Evolutionary conservation across 2,329 filamentous ascomycete genomes (phyloP), one percentile per base, ranked within the genome.

Genomic region (Thelonectria discophora): DNA sequence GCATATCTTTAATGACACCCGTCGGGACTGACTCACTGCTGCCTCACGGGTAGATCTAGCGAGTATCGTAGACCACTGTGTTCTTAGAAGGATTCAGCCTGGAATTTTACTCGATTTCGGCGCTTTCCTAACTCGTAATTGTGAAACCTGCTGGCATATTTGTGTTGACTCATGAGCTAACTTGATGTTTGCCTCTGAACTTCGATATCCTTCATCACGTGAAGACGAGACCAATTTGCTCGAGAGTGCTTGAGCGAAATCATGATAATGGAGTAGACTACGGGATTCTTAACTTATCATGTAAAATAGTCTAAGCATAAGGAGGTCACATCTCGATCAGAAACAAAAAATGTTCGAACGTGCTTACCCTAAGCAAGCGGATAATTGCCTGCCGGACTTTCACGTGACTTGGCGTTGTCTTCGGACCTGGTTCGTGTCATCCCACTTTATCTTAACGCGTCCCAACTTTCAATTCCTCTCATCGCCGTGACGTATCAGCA

Each of bases 351-450:
- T 37, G 11, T 6, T 42, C 2, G 21, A 21, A 37, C 5, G 12
- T 12, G 37, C 17, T 6, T 53, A 43, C 37, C n/a, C 20, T 42
- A 11, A 21, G 39, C 17, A 12, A 7, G 11, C 20, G 10, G 18
- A 30, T 30, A 9, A 40, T 9, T 18, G 15, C 20, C 17, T 53
- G 3, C 24, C 3, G 11, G 34, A 13, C 4, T 3, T 1, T 21
- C 63, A 65, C 60, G 60, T 65, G 63, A 62, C n/a, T 20, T 55
- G 57, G 63, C 60, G 63, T 64, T 42, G 68, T 69, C 12, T 27
- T n/a, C 15, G 34, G 21, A 47, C 27, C 18, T 32, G 15, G 27
- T 30, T 63, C 45, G 27, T 43, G 18, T 21, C 46, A 54, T 54
- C 45, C 37, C 39, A 40, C 55, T 32, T 46, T 50, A 12, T 13